phyloP scores from a whole-genome alignment of 1,284 basidiomycete species.

The Megacollybia platyphylla region DNA sequence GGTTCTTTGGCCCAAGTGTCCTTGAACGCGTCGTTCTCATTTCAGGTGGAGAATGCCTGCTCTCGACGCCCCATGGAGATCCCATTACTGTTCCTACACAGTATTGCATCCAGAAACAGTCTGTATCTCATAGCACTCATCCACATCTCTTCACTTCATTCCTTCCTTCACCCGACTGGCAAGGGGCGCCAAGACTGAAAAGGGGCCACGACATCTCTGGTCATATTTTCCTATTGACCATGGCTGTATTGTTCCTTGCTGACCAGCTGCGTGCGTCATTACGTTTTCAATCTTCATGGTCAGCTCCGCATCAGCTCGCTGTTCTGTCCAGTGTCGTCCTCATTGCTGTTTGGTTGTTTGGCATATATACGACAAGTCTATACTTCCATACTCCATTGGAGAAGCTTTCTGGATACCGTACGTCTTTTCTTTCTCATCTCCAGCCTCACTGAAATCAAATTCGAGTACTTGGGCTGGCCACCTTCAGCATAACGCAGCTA shows the following conservation, averaged over 20 bases:
- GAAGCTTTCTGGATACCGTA: constrained; percentile 77
- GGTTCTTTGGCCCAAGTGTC: constrained; percentile 89
- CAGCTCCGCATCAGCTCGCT: constrained; percentile 27
- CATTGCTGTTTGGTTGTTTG: constrained; percentile 63
- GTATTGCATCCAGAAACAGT: constrained; percentile 41
- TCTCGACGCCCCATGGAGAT: constrained; percentile 36
- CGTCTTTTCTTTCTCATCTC: constrained; percentile 18
- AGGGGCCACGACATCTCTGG: constrained; percentile 91
- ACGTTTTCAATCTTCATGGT: constrained; percentile 18
- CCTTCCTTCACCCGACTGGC: constrained; percentile 27
- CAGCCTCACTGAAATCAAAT: constrained; percentile 4
- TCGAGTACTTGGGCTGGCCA: constrained; percentile 28
- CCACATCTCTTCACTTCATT: constrained; percentile 48
- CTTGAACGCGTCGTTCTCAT: constrained; percentile 63
- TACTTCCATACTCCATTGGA: constrained; percentile 88
- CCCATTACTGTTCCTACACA: constrained; percentile 41
- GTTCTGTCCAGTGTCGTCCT: constrained; percentile 34
- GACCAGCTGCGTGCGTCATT: constrained; percentile 57
- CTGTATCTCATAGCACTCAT: constrained; percentile 48
- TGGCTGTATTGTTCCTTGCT: constrained; percentile 71
- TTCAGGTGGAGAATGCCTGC: constrained; percentile 75
- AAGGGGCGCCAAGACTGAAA: constrained; percentile 41
- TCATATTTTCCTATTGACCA: constrained; percentile 85
- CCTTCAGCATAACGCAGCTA: constrained; percentile 22
- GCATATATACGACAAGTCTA: constrained; percentile 69